These are phyloP conservation scores for Colletotrichum sp. DNA, from an alignment of 2,329 filamentous ascomycete genomes.

Conservation along the genomic window DNA sequence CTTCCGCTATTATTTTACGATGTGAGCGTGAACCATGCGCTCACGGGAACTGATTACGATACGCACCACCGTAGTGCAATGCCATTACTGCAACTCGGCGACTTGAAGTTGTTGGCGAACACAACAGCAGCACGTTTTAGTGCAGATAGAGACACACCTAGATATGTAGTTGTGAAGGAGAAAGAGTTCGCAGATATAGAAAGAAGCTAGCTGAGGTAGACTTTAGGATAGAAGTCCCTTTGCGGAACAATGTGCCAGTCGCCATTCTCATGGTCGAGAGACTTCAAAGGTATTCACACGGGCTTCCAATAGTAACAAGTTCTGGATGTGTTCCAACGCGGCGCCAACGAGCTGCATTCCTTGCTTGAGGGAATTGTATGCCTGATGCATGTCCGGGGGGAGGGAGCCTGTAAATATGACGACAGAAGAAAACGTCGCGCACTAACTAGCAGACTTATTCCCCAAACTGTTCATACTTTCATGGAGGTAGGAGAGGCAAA, in stretches of 20 bases:
- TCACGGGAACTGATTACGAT: not conserved
- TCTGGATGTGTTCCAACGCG: no score
- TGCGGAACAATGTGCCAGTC: no score
- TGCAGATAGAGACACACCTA: not conserved
- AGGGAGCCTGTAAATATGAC: not conserved
- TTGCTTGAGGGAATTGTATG: not conserved
- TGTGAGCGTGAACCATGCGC: not conserved
- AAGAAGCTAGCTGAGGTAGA: not conserved
- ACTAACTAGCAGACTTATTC: not conserved
- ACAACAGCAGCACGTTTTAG: not conserved
- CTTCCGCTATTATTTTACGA: not conserved
- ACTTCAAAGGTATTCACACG: no score
- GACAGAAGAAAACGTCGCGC: not conserved
- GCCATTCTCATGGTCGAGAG: no score
- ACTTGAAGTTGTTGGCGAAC: not conserved
- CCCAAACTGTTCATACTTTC: not conserved
- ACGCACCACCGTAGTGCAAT: not conserved
- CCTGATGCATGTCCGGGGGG: not conserved
- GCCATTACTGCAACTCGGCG: not conserved
- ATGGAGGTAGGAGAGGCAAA: not conserved
- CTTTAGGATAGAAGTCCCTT: not conserved
- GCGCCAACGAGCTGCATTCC: not conserved
- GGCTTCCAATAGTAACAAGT: no score
- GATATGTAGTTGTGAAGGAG: not conserved
- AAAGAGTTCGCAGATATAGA: not conserved